phyloP scores from a whole-genome alignment of 805 yeast genomes.

The Scheffersomyces amazonensis region DNA sequence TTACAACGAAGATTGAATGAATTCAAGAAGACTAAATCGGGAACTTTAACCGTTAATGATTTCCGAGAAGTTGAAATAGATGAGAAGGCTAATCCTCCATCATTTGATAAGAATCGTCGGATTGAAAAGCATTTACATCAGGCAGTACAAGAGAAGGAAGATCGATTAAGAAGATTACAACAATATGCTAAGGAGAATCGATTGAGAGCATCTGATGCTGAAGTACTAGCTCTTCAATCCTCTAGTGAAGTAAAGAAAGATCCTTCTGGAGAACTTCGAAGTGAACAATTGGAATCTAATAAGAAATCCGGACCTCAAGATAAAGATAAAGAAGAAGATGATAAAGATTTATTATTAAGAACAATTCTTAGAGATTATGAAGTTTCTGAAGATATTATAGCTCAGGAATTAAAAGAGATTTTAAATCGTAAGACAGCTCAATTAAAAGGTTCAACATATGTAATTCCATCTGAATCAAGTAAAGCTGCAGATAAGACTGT shows the following conservation, averaged over 20 bases:
- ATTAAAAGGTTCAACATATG: conserved; percentile 16
- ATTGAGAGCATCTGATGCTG: conserved; percentile 6
- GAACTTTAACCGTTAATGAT: conserved; percentile 64
- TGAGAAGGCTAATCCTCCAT: conserved; percentile 73
- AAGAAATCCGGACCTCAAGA: conserved; percentile 4
- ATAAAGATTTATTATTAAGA: conserved; percentile 18
- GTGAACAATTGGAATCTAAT: conserved; percentile 7
- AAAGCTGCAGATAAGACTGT: conserved; percentile 1
- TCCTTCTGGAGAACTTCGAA: neutral
- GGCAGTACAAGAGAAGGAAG: conserved; percentile 19
- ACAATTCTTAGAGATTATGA: conserved; percentile 31
- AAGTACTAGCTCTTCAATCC: conserved; percentile 5
- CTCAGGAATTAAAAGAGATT: conserved; percentile 17
- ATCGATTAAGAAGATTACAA: conserved; percentile 13
- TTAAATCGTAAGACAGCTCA: conserved; percentile 18
- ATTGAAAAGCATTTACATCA: conserved; percentile 43
- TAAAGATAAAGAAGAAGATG: conserved; percentile 2
- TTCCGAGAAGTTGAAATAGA: conserved; percentile 55
- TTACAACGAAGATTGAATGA: conserved; percentile 87
- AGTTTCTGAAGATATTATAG: conserved; percentile 23
- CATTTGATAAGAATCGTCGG: conserved; percentile 62
- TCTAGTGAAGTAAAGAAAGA: conserved; percentile 3
- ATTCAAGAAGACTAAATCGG: conserved; percentile 76
- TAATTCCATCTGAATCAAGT: conserved; percentile 7
- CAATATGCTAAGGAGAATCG: conserved; percentile 2